These are phyloP conservation scores for Polychaeton citri DNA, from an alignment of 2,329 filamentous ascomycete species.

Conservation along the genomic window DNA sequence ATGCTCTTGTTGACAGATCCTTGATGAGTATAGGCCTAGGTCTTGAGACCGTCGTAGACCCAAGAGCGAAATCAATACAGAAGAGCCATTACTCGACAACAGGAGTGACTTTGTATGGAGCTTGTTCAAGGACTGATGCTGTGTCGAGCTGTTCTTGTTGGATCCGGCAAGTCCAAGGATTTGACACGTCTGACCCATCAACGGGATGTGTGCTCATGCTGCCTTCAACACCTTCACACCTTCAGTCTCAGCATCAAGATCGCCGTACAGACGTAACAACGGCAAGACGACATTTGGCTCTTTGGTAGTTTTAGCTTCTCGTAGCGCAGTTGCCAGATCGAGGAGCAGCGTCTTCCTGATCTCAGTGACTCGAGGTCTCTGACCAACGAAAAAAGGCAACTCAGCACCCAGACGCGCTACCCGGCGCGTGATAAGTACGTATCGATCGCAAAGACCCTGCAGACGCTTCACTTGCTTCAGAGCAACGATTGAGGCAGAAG, in stretches of 20 bases:
- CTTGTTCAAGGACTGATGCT: too few relatives aligned
- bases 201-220: conserved; percentile 8
- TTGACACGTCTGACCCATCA: too few relatives aligned
- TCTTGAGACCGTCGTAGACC: too few relatives aligned
- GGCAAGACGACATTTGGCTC: conserved; percentile 36
- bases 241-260: conserved; percentile 47
- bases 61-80: too few relatives aligned
- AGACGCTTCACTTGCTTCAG: conserved; percentile 37
- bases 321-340: conserved; percentile 50
- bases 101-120: too few relatives aligned
- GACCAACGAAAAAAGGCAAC: conserved; percentile 51
- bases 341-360: conserved; percentile 50
- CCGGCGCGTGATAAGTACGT: conserved; percentile 41
- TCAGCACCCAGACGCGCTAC: conserved; percentile 37
- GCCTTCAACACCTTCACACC: conserved; percentile 43
- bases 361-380: conserved; percentile 42
- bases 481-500: background rate
- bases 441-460: conserved; percentile 16
- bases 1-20: too few relatives aligned
- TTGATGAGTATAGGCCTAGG: too few relatives aligned
- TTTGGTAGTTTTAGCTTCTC: conserved; percentile 36
- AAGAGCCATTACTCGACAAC: too few relatives aligned
- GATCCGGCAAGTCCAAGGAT: too few relatives aligned
- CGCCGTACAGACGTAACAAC: conserved; percentile 46
- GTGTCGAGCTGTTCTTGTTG: too few relatives aligned